Conservation (phyloP, 1,139 yeast species). For the Yamadazyma blattariae region DNA sequence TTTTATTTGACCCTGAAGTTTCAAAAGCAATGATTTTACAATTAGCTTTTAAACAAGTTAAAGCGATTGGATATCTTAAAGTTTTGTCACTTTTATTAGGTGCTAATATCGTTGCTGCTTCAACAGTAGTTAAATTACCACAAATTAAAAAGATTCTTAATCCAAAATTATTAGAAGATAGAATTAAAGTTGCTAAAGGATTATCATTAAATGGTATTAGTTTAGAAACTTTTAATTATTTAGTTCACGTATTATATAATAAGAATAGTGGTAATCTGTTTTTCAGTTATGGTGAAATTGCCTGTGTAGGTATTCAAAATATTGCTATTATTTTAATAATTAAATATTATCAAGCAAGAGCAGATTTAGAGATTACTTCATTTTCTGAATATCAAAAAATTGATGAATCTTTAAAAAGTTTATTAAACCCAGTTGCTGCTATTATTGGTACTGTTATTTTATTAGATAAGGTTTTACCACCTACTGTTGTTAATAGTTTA, state of each 20-base stretch:
- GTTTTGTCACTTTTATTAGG: conserved; percentile 35
- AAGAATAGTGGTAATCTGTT: conserved; percentile 34
- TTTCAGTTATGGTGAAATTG: conserved; percentile 42
- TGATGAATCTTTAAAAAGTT: conserved; percentile 17
- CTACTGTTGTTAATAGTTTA: conserved; percentile 28
- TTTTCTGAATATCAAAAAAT: conserved; percentile 19
- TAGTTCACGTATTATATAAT: conserved; percentile 43
- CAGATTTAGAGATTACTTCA: conserved; percentile 14
- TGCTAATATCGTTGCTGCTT: conserved; percentile 35
- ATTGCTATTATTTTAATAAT: conserved; percentile 35
- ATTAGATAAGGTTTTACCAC: conserved; percentile 33
- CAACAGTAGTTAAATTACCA: conserved; percentile 43
- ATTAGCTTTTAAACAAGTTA: conserved; percentile 35
- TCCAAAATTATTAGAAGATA: conserved; percentile 25
- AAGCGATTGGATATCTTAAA: conserved; percentile 36
- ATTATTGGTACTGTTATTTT: conserved; percentile 28
- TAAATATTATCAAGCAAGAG: conserved; percentile 28
- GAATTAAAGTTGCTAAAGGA: conserved; percentile 36
- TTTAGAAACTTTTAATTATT: conserved; percentile 38
- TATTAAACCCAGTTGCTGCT: conserved; percentile 25
- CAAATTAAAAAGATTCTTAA: conserved; percentile 38
- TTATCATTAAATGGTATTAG: conserved; percentile 36
- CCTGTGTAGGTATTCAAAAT: conserved; percentile 41
- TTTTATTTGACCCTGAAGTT: conserved; percentile 39
- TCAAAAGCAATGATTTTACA: conserved; percentile 39